Conservation (phyloP, 331 rosid genomes). For the Telfairia occidentalis region DNA sequence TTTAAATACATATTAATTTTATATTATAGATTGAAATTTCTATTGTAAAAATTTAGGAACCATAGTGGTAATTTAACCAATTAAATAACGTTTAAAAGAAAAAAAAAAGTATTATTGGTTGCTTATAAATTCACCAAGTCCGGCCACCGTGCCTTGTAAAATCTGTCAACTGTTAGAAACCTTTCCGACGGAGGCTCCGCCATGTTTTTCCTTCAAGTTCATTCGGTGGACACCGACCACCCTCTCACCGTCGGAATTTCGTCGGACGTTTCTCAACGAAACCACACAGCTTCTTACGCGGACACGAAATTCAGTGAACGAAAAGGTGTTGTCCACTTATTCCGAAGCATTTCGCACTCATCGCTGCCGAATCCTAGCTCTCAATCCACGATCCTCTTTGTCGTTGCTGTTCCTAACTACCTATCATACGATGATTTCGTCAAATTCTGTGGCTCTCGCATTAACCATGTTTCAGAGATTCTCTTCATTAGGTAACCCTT, state of each 20-base stretch:
- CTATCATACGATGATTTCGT: slow-evolving; percentile 66
- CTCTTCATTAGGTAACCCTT: slow-evolving; percentile 62
- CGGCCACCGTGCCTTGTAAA: neutral
- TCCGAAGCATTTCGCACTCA: slow-evolving; percentile 40
- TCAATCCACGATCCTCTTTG: slow-evolving; percentile 49
- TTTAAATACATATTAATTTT: no score
- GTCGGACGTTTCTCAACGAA: slow-evolving; percentile 18
- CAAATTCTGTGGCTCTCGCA: slow-evolving; percentile 51
- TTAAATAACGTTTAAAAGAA: no score
- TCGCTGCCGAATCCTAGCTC: slow-evolving; percentile 45
- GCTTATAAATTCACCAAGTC: neutral
- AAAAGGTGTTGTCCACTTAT: slow-evolving; percentile 59
- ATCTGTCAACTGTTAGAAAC: neutral
- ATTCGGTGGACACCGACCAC: slow-evolving; percentile 64
- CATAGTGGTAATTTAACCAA: neutral
- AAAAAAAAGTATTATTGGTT: neutral
- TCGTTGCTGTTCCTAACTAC: slow-evolving; percentile 80
- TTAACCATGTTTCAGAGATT: slow-evolving; percentile 43
- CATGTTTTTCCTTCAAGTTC: slow-evolving; percentile 83
- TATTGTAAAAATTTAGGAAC: no score
- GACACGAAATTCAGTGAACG: slow-evolving; percentile 52
- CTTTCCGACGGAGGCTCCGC: neutral
- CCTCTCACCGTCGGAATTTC: slow-evolving; percentile 28
- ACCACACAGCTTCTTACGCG: slow-evolving; percentile 8
- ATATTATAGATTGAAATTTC: no score